Percentiles rank a stretch among this genome's conserved stretches.
Evolutionary conservation across 345 rosid species (phyloP).

Genomic region (Pugionium dolabratum): DNA sequence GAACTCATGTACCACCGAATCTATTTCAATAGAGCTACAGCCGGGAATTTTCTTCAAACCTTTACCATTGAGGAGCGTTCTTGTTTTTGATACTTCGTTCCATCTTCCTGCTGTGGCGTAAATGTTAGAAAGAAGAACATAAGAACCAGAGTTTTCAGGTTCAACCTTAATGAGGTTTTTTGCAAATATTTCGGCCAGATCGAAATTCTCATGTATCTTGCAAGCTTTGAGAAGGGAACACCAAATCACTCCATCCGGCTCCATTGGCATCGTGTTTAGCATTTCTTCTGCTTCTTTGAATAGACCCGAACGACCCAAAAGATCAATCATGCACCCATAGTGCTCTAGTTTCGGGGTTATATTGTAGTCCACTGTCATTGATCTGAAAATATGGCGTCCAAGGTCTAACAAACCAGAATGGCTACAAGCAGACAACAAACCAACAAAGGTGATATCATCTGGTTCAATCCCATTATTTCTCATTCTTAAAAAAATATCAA

Average conservation of each 20-base stretch:
- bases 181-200: slow-evolving; percentile 61
- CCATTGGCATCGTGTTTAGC: slow-evolving; percentile 53
- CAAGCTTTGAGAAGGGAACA: slow-evolving; percentile 75
- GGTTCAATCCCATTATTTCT: slow-evolving; percentile 49
- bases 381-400: slow-evolving; percentile 53
- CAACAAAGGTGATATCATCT: slow-evolving; percentile 70
- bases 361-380: slow-evolving; percentile 55
- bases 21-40: slow-evolving; percentile 72
- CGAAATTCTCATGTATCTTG: slow-evolving; percentile 51
- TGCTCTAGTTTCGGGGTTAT: slow-evolving; percentile 66
- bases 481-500: slow-evolving; percentile 58
- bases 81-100: slow-evolving; percentile 63
- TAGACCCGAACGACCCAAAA: slow-evolving; percentile 64
- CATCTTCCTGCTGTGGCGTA: slow-evolving; percentile 74
- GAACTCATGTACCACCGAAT: slow-evolving; percentile 71
- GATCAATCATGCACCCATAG: slow-evolving; percentile 56
- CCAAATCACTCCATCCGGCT: slow-evolving; percentile 77
- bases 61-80: slow-evolving; percentile 56
- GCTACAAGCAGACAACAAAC: slow-evolving; percentile 69
- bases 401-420: slow-evolving; percentile 64
- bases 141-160: slow-evolving; percentile 61
- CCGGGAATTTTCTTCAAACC: slow-evolving; percentile 78
- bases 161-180: slow-evolving; percentile 50
- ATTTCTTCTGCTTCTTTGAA: slow-evolving; percentile 63
- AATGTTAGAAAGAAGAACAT: slow-evolving; percentile 75